Percentiles rank a stretch among this genome's conserved stretches.
Evolutionary conservation across 2,329 filamentous ascomycete species (phyloP).

Genomic region (Sarocladium brachiariae): DNA sequence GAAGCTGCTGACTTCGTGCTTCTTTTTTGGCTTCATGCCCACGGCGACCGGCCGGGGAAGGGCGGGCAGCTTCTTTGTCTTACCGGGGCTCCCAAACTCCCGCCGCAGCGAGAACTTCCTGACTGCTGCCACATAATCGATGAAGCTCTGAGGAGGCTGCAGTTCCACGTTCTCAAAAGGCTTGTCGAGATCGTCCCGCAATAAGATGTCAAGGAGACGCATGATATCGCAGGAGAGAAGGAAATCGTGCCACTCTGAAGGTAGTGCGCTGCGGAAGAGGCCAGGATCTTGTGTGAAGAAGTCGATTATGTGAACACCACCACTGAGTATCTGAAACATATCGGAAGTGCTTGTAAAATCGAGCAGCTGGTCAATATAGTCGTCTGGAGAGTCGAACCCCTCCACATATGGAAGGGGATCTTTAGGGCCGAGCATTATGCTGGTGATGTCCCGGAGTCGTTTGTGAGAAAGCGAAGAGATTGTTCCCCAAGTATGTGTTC

Average conservation of each 20-base stretch:
- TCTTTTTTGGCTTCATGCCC: slow-evolving; percentile 94
- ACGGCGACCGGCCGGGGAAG: slow-evolving; percentile 68
- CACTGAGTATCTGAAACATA: slow-evolving; percentile 82
- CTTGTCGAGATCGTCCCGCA: slow-evolving; percentile 65
- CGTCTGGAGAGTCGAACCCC: slow-evolving; percentile 63
- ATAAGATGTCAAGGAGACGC: slow-evolving; percentile 70
- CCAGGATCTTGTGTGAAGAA: slow-evolving; percentile 74
- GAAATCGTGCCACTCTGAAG: slow-evolving; percentile 74
- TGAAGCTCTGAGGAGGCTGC: slow-evolving; percentile 47
- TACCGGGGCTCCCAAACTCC: slow-evolving; percentile 39
- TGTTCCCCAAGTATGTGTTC: no score
- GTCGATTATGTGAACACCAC: slow-evolving; percentile 93
- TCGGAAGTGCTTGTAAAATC: slow-evolving; percentile 67
- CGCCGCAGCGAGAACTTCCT: slow-evolving; percentile 62
- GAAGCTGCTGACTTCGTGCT: slow-evolving; percentile 88
- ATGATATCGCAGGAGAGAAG: slow-evolving; percentile 65
- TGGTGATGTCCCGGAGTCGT: no score
- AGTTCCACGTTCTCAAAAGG: slow-evolving; percentile 17
- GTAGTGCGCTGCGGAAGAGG: slow-evolving; percentile 71
- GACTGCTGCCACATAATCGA: slow-evolving; percentile 67
- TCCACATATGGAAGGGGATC: slow-evolving; percentile 61
- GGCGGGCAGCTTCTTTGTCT: slow-evolving; percentile 39
- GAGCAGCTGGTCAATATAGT: slow-evolving; percentile 73
- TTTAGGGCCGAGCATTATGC: slow-evolving; percentile 36
- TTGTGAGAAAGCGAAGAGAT: no score